phyloP scores from a whole-genome alignment of 2,329 filamentous ascomycete species.

The Epichloe glyceriae region DNA sequence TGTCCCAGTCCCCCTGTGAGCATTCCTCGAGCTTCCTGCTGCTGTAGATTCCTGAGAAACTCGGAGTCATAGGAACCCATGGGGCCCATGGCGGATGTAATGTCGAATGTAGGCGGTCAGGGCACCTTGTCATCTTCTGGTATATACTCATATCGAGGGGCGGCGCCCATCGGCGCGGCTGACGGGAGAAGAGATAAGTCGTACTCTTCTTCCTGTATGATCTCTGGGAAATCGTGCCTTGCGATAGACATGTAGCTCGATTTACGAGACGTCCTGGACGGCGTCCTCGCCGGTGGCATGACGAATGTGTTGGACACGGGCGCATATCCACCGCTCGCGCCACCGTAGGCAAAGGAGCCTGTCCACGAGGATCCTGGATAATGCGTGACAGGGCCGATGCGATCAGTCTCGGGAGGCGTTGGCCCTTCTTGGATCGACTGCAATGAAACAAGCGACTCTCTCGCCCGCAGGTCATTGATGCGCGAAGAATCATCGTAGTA shows the following conservation, averaged over 20 bases:
- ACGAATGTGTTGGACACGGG: conserved; percentile 11
- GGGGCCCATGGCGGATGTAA: conserved; percentile 33
- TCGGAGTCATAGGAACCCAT: conserved; percentile 29
- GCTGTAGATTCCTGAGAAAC: conserved; percentile 32
- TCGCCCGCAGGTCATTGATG: conserved; percentile 16
- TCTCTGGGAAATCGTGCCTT: conserved; percentile 10
- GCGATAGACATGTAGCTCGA: conserved; percentile 14
- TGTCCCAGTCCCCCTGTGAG: conserved; percentile 46
- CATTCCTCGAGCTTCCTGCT: conserved; percentile 39
- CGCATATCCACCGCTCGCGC: conserved; percentile 14
- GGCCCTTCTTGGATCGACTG: conserved; percentile 4
- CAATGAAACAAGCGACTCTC: conserved; percentile 10
- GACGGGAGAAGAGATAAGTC: conserved; percentile 29
- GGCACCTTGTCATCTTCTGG: conserved; percentile 17
- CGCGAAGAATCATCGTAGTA: conserved; percentile 14
- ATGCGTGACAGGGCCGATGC: conserved; percentile 11
- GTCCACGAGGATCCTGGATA: conserved; percentile 13
- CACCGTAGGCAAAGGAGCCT: conserved; percentile 17
- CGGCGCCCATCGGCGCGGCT: conserved; percentile 27
- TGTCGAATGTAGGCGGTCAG: conserved; percentile 25
- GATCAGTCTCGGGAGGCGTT: conserved; percentile 9
- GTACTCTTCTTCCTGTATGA: conserved; percentile 28
- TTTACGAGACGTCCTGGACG: conserved; percentile 14
- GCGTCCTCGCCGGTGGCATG: background rate
- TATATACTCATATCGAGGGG: conserved; percentile 19